These are phyloP conservation scores for Globisporangium perplexum DNA, from an alignment of 352 stramenopile species.

Conservation along the genomic window DNA sequence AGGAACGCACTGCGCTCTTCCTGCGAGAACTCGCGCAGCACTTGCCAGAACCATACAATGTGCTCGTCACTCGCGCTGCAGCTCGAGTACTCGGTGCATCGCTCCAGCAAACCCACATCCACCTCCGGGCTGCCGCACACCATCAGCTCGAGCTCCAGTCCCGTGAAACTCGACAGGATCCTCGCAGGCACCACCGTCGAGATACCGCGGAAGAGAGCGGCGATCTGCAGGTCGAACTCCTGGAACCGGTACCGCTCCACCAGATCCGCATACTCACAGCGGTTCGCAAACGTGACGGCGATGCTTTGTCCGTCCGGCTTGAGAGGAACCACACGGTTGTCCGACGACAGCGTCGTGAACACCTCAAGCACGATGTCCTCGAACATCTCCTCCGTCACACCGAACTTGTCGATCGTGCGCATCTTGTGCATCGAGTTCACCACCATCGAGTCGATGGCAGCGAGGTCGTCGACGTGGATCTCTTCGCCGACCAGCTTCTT, in stretches of 20 bases:
- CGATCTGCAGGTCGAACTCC: constrained; percentile 62
- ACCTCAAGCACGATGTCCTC: constrained; percentile 89
- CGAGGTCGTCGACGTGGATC: constrained; percentile 75
- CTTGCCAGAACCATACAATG: constrained; percentile 86
- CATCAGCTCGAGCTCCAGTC: constrained; percentile 75
- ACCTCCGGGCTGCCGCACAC: constrained; percentile 81
- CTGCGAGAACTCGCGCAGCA: constrained; percentile 68
- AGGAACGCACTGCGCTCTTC: constrained; percentile 84
- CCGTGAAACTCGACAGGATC: constrained; percentile 76
- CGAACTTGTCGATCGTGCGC: constrained; percentile 64
- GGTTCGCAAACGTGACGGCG: constrained; percentile 75
- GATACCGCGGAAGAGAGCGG: constrained; percentile 49
- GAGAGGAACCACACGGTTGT: constrained; percentile 76
- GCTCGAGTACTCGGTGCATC: constrained; percentile 85
- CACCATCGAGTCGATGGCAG: constrained; percentile 79
- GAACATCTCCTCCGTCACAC: constrained; percentile 85
- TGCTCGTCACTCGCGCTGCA: constrained; percentile 66
- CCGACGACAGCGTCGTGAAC: constrained; percentile 86
- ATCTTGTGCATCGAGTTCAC: constrained; percentile 87
- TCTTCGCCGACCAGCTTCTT: constrained; percentile 81
- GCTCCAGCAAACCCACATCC: constrained; percentile 73
- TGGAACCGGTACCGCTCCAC: constrained; percentile 76
- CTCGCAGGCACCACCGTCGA: constrained; percentile 70
- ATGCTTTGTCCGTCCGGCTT: constrained; percentile 51
- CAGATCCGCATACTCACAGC: constrained; percentile 73